These are phyloP conservation scores for Scheffersomyces lignicola DNA, from an alignment of 1,139 yeast genomes.

Conservation along the genomic window DNA sequence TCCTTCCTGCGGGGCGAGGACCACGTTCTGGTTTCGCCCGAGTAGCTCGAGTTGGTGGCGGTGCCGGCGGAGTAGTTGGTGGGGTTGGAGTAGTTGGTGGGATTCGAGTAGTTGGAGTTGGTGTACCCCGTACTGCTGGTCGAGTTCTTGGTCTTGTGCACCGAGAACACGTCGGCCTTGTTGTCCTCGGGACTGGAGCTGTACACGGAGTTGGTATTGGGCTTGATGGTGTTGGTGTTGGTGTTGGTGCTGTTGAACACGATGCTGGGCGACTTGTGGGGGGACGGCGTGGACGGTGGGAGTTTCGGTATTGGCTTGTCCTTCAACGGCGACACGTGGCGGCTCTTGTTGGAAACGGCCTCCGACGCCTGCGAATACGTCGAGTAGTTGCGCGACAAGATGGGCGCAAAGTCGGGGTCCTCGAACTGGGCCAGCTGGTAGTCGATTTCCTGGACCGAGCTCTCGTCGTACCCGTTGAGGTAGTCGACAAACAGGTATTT, in stretches of 20 bases:
- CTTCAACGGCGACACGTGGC: not conserved
- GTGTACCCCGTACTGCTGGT: slow-evolving; percentile 32
- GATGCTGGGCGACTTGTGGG: slow-evolving; percentile 4
- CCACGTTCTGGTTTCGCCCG: slow-evolving; percentile 44
- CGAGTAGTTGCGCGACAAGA: slow-evolving; percentile 38
- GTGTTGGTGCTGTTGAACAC: slow-evolving; percentile 3
- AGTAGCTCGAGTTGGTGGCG: slow-evolving; percentile 11
- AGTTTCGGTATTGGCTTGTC: slow-evolving; percentile 2
- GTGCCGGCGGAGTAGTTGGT: slow-evolving; percentile 23
- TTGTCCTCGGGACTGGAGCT: slow-evolving; percentile 26
- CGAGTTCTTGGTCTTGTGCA: slow-evolving; percentile 15
- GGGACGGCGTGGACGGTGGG: slow-evolving; percentile 11
- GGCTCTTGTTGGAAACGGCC: not conserved
- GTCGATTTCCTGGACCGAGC: slow-evolving; percentile 15
- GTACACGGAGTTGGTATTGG: slow-evolving; percentile 19
- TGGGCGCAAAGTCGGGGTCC: slow-evolving; percentile 36
- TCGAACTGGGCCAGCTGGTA: slow-evolving; percentile 31
- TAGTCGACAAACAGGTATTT: slow-evolving; percentile 51
- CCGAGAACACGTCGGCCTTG: slow-evolving; percentile 36
- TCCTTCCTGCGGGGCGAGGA: slow-evolving; percentile 51
- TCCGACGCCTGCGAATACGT: slow-evolving; percentile 10
- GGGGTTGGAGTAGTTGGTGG: slow-evolving; percentile 41
- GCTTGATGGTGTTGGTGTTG: slow-evolving; percentile 4
- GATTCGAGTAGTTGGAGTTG: slow-evolving; percentile 49
- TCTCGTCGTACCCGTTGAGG: slow-evolving; percentile 38